Percentiles rank a stretch among this genome's conserved stretches.
Conservation (phyloP, 1,284 basidiomycete genomes). For the Cystobasidium pallidum region DNA sequence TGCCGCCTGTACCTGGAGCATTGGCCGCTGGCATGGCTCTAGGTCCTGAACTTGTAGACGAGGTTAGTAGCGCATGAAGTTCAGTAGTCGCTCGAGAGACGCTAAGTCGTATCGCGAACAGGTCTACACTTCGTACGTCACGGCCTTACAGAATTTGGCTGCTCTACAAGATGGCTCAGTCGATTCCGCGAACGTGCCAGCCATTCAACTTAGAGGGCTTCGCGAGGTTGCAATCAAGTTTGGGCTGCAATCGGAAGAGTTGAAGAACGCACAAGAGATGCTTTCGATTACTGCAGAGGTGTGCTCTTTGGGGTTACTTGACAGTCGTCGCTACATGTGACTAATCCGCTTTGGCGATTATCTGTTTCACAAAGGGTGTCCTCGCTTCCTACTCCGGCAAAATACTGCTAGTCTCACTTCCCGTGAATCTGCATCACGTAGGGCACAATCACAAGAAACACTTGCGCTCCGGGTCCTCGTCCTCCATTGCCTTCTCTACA, state of each 20-base stretch:
- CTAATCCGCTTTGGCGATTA: too few species aligned
- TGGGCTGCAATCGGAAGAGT: slow-evolving; percentile 25
- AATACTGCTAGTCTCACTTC: slow-evolving; percentile 10
- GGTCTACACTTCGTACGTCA: slow-evolving; percentile 24
- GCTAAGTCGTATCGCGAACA: background rate
- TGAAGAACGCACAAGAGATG: slow-evolving; percentile 36
- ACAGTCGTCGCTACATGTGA: background rate
- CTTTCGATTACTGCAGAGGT: slow-evolving; percentile 32
- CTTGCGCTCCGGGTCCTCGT: background rate
- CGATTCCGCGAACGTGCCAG: slow-evolving; percentile 13
- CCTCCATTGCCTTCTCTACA: slow-evolving; percentile 11
- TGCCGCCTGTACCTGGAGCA: slow-evolving; percentile 32
- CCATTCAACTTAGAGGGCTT: slow-evolving; percentile 29
- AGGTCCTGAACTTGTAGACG: slow-evolving; percentile 22
- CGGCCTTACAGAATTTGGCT: slow-evolving; percentile 4
- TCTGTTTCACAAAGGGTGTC: background rate
- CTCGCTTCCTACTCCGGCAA: slow-evolving; percentile 17
- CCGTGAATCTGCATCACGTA: background rate
- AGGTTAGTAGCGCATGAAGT: background rate
- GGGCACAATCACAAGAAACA: slow-evolving; percentile 13
- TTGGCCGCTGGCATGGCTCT: slow-evolving; percentile 28
- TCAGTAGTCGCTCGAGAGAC: background rate
- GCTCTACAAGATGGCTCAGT: slow-evolving; percentile 15
- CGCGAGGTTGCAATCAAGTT: slow-evolving; percentile 33
- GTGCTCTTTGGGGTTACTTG: background rate